Evolutionary conservation across 805 yeast genomes (phyloP), one percentile per base, ranked within the genome.

Genomic region (Cyberlindnera samutprakarnensis): DNA sequence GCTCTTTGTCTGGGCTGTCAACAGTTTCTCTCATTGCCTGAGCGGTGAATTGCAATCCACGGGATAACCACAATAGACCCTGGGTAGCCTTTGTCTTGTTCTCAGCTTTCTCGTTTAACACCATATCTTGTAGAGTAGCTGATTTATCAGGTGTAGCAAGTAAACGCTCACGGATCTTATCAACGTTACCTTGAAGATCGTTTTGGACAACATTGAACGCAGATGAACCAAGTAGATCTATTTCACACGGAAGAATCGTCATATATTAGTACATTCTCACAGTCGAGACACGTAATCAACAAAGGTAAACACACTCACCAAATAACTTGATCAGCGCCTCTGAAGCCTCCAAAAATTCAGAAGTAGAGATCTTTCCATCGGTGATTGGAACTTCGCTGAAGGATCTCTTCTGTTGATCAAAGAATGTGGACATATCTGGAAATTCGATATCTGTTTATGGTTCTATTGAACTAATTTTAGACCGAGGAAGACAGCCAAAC

Each of bases 11-110:
- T 28, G 84, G 78, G 47, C 72, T 64, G 40, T 70, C 71, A 31
- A 83, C 68, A 28, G 86, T 82, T 57, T 81, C 85, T 51, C 88
- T 69, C 78, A 86, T 76, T 23, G 95, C 92, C 44, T 68, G 78
- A 14, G 94, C 88, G n/a, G 96, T 86, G 66, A 86, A 87, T 54
- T 82, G 79, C 47, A 86, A 71, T 14, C 95, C 96, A 51, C 90
- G 67, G 27, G 78, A 68, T 46, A 86, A 70, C 96, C 96, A 86
- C 47, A 86, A 62, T 44, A 86, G 70, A 24, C 94, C 96, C 60
- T 87, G 95, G 10, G 95, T 86, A 25, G 95, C 94, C 39, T 78
- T 76, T 57, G 78, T 82, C 33, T 62, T 61, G 49, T 68, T 66
- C 43, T 74, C 74, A 23, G 66, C 68, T 26, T 73, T 77, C 64